Base-by-base conservation (phyloP, 169 alveolate genomes). In the Plasmodium coatneyi region DNA sequence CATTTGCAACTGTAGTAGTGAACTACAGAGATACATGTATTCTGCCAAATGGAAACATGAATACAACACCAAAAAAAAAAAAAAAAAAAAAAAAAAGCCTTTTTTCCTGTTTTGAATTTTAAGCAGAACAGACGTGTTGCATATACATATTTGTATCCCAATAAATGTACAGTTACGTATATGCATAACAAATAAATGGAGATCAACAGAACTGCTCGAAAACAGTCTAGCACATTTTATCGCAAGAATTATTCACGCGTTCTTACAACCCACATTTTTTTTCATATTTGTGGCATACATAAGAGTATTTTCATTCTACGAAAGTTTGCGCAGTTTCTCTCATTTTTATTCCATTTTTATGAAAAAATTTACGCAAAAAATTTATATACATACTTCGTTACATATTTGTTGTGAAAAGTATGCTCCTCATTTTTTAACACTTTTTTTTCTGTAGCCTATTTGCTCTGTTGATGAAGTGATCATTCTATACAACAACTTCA, bases 391-490 rank as follows among this genome's bases (percentile, higher is more conserved):
- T 66, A 66, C 36, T 66, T 28, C 36, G 30, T 25, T 25, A 22
- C 10, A 66, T 66, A 66, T 25, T 66, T 66, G 76, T 28, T 25
- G 76, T 28, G 19, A 16, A 19, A 66, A 36, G n/a, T 66, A 66
- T 66, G 76, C 76, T 10, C 36, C 76, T 66, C 76, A 66, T 66
- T 66, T 66, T 66, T 66, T 66, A 66, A 66, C 76, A 66, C 76
- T 66, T 66, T 66, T 22, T 22, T 66, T 25, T 28, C 2, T 66
- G 5, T 22, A 0, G 30, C n/a, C 6, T 66, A 10, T 3, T 7
- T 9, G 76, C 76, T 5, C 36, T 66, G 76, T 19, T 28, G 76
- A 66, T 7, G 5, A 25, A 66, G 76, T 9, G 6, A 5, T 22
- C 36, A 25, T 66, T 66, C 22, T 66, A 5, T 66, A 66, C 76